Percentiles rank a stretch among this genome's conserved stretches.
Evolutionary conservation across 2,329 filamentous ascomycete genomes (phyloP).

Genomic region (Stachybotrys chartarum): DNA sequence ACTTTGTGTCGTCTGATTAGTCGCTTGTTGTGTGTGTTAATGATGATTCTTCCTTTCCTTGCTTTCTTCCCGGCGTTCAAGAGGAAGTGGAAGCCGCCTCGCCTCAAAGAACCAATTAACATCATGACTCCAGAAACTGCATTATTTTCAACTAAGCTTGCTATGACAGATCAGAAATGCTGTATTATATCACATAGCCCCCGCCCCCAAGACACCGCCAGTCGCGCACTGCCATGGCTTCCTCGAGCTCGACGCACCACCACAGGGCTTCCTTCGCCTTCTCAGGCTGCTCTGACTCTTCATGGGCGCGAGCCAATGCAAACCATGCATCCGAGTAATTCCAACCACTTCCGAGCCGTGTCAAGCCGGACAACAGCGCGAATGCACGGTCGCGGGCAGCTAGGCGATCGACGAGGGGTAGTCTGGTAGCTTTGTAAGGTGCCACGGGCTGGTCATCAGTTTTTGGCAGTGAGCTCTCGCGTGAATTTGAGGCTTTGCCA

Average conservation of each 20-base stretch:
- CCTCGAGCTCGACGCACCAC: constrained; percentile 97
- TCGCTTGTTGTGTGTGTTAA: no score
- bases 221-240: constrained; percentile 68
- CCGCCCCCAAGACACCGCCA: constrained; percentile 67
- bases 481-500: constrained; percentile 3
- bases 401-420: constrained; percentile 73
- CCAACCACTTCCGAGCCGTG: constrained; percentile 82
- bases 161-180: neutral
- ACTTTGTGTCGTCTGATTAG: no score
- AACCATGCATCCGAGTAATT: constrained; percentile 93
- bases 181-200: constrained; percentile 48
- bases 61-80: no score
- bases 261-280: constrained; percentile 90
- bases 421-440: constrained; percentile 50
- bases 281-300: constrained; percentile 75
- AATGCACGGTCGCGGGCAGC: constrained; percentile 86
- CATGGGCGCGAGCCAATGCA: constrained; percentile 76
- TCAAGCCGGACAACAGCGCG: constrained; percentile 72
- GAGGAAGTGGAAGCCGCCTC: no score
- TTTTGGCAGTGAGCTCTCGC: constrained; percentile 8
- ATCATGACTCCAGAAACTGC: no score
- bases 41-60: no score
- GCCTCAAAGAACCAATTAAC: no score
- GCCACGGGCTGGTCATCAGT: constrained; percentile 37
- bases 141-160: no score